Evolutionary conservation across 768 basidiomycete species (phyloP).

Genomic region (Panaeolus cyanescens): DNA sequence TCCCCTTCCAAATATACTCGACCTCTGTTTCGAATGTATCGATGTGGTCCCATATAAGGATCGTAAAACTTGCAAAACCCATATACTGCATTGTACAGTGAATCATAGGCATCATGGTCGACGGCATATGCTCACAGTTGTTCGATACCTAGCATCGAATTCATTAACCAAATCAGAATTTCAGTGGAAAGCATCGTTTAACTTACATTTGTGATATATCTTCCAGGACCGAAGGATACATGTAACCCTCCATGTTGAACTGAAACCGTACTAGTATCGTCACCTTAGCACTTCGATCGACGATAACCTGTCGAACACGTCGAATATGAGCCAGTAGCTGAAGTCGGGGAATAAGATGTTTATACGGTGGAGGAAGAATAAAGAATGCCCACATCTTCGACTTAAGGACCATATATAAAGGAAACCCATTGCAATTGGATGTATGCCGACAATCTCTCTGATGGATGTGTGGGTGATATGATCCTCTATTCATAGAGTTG

Average conservation of each 20-base stretch:
- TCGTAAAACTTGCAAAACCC: conserved; percentile 50
- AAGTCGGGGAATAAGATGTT: background rate
- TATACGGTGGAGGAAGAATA: too few species aligned
- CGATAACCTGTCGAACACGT: too few species aligned
- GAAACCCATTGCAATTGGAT: too few species aligned
- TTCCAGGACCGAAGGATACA: background rate
- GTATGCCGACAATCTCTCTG: too few species aligned
- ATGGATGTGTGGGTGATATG: too few species aligned
- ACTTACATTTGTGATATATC: background rate
- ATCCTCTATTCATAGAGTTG: too few species aligned
- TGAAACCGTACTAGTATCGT: too few species aligned
- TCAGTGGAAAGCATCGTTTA: background rate
- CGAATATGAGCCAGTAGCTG: background rate
- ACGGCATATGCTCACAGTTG: background rate
- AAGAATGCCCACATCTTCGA: background rate
- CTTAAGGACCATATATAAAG: background rate
- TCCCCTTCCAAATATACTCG: conserved; percentile 54
- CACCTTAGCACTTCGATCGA: too few species aligned
- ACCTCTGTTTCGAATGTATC: conserved; percentile 55
- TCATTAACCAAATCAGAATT: too few species aligned
- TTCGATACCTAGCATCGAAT: background rate
- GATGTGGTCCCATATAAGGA: conserved; percentile 59
- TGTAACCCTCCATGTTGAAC: too few species aligned
- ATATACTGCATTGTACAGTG: conserved; percentile 38
- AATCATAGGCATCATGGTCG: background rate